These are phyloP conservation scores for Neurospora africana DNA, from an alignment of 495 filamentous ascomycete genomes.

Conservation along the genomic window DNA sequence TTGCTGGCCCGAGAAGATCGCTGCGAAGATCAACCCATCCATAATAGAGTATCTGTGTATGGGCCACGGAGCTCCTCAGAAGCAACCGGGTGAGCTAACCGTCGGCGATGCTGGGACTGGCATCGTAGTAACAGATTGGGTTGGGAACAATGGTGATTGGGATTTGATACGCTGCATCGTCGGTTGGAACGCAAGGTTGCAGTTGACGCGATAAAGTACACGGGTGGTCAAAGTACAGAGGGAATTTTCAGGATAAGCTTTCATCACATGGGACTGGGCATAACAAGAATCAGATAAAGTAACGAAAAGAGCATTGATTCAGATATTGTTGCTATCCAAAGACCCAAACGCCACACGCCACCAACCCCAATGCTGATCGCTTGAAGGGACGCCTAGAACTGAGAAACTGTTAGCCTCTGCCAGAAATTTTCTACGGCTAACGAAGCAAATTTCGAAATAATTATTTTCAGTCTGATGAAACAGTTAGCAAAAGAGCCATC, in stretches of 20 bases:
- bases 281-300: neutral
- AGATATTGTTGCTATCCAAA: neutral
- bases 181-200: conserved; percentile 76
- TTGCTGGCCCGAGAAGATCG: conserved; percentile 91
- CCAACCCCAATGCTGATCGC: neutral
- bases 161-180: conserved; percentile 82
- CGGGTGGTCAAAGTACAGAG: neutral
- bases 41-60: conserved; percentile 67
- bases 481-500: conserved; percentile 31
- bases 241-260: neutral
- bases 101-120: conserved; percentile 77
- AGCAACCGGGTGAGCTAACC: conserved; percentile 30
- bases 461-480: conserved; percentile 25
- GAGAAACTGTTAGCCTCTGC: neutral
- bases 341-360: neutral
- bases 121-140: conserved; percentile 88
- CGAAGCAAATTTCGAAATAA: conserved; percentile 8
- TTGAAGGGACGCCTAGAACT: conserved; percentile 1
- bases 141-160: conserved; percentile 85
- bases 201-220: conserved; percentile 28
- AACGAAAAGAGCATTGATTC: neutral
- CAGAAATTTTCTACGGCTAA: conserved; percentile 15
- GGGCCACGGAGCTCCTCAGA: conserved; percentile 43
- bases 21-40: conserved; percentile 88
- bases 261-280: neutral